Evolutionary conservation across 1,139 yeast species (phyloP), one percentile per base, ranked within the genome.

Genomic region (Blastobotrys indianensis): DNA sequence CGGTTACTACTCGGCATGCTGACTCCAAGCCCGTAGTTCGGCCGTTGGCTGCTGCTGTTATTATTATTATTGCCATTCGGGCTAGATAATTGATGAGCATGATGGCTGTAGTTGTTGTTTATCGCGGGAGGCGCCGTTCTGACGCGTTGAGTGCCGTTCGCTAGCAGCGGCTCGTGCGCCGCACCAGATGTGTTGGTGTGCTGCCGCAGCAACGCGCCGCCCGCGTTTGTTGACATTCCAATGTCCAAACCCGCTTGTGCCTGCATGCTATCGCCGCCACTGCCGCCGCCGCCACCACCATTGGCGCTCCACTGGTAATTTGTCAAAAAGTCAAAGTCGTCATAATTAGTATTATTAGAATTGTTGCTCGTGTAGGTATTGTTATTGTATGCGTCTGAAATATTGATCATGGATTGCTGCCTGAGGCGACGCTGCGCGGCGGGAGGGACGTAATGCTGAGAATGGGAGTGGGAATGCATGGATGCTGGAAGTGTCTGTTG

Each of bases 1-100:
- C 3, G 31, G 31, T 17, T 28, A 28, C 34, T 17, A 37, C 6
- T 29, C 12, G 32, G 44, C 15, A 39, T 28, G 13, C 36, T 36
- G 13, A 44, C 40, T 5, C 47, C 47, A 11, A 44, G 37, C n/a
- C 47, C 47, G 32, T 44, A 44, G 17, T 39, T 39, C 8, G 47
- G 47, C 7, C 47, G 32, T 13, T 37, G 32, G 23, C 40, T 43
- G 41, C 15, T 31, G 31, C 31, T 29, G 31, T 32, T 4, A 29
- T 39, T 31, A n/a, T 12, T 29, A 15, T 39, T 39, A 37, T 5
- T 23, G 17, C 16, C 5, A n/a, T 12, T 30, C 35, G 7, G 9
- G 35, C 35, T 32, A n/a, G n/a, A n/a, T n/a, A n/a, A n/a, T n/a
- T n/a, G n/a, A n/a, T n/a, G n/a, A n/a, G n/a, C n/a, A n/a, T n/a